Evolutionary conservation across 2,329 filamentous ascomycete species (phyloP).

Genomic region (Dryadomyces quercus-mongolicae): DNA sequence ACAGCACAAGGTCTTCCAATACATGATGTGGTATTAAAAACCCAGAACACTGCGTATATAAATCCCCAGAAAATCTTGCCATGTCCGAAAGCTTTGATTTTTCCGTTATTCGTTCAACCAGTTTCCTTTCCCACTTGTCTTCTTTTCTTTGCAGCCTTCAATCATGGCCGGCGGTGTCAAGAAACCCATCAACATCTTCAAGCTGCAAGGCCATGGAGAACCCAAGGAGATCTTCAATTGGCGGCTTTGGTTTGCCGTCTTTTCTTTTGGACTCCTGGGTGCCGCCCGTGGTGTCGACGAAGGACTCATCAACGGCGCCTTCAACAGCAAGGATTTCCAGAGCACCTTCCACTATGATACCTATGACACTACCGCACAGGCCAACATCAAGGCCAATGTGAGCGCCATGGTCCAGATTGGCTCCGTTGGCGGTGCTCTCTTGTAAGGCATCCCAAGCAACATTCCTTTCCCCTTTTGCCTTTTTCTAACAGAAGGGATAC

Average conservation of each 20-base stretch:
- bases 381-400: conserved; percentile 64
- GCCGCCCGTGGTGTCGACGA: conserved; percentile 72
- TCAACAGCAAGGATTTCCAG: conserved; percentile 55
- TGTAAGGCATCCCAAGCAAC: no score
- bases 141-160: background rate
- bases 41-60: no score
- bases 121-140: no score
- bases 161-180: conserved; percentile 18
- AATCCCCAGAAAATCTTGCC: no score
- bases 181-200: conserved; percentile 52
- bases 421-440: conserved; percentile 49
- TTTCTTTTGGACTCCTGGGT: conserved; percentile 64
- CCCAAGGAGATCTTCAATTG: conserved; percentile 65
- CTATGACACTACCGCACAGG: conserved; percentile 39
- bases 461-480: background rate
- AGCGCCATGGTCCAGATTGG: conserved; percentile 75
- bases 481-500: background rate
- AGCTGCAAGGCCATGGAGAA: conserved; percentile 48
- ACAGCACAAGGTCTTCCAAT: no score
- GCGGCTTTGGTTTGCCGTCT: conserved; percentile 64
- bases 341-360: conserved; percentile 42
- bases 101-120: no score
- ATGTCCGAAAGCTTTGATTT: no score
- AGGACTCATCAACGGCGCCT: conserved; percentile 62
- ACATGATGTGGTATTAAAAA: no score